phyloP scores from a whole-genome alignment of 345 rosid genomes.

The Raphanus sativus region DNA sequence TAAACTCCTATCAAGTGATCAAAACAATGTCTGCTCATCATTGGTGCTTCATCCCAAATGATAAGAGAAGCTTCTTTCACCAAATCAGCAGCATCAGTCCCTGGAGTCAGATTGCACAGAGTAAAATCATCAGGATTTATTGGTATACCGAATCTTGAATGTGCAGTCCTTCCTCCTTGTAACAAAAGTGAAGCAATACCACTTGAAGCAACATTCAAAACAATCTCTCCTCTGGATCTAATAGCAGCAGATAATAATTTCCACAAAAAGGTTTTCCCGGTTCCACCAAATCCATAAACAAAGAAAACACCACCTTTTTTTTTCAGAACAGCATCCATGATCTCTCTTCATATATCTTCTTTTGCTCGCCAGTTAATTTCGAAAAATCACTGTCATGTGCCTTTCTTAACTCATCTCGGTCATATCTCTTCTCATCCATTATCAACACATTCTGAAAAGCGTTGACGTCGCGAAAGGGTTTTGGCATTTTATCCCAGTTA shows the following conservation, averaged over 20 bases:
- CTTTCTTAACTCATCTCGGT: not conserved
- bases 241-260: not conserved
- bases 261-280: not conserved
- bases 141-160: not conserved
- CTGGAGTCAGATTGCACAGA: not conserved
- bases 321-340: not conserved
- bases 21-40: not conserved
- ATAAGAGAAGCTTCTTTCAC: not conserved
- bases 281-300: not conserved
- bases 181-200: not conserved
- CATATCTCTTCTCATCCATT: not conserved
- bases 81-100: not conserved
- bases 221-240: not conserved
- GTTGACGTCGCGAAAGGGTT: not conserved
- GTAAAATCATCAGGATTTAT: not conserved
- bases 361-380: not conserved
- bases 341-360: not conserved
- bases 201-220: not conserved
- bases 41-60: not conserved
- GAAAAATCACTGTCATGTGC: not conserved
- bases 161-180: not conserved
- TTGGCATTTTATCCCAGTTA: not conserved
- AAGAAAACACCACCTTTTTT: not conserved
- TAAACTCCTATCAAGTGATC: not conserved
- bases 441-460: not conserved